Percentiles rank a stretch among this genome's conserved stretches.
Conservation (phyloP, 2,329 filamentous ascomycete genomes). For the Ambrosiella beaveri region DNA sequence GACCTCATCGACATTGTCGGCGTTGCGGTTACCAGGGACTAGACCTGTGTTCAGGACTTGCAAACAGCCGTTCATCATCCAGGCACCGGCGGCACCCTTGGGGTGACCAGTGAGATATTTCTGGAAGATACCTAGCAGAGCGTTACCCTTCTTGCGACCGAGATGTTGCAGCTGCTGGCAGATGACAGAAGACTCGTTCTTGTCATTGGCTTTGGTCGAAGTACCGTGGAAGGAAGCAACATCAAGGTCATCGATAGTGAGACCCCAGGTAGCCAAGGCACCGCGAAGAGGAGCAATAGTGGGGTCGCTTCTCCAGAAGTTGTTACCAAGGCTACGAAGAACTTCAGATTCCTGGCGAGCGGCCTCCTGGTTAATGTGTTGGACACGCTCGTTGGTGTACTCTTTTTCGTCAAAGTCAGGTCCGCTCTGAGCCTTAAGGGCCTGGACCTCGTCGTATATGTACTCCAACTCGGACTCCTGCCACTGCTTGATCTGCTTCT, state of each 20-base stretch:
- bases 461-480: conserved; percentile 89
- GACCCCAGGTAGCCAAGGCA: conserved; percentile 90
- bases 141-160: conserved; percentile 90
- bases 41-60: conserved; percentile 89
- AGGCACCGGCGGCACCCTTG: conserved; percentile 96
- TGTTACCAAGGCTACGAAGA: conserved; percentile 83
- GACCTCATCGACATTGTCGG: conserved; percentile 87
- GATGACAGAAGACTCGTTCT: conserved; percentile 96
- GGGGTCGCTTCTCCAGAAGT: conserved; percentile 94
- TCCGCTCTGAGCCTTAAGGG: conserved; percentile 65
- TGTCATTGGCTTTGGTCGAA: conserved; percentile 96
- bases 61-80: conserved; percentile 98
- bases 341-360: conserved; percentile 84
- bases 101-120: conserved; percentile 98
- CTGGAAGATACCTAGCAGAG: conserved; percentile 92
- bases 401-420: conserved; percentile 62
- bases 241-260: conserved; percentile 87
- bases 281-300: conserved; percentile 90
- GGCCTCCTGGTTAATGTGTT: conserved; percentile 75
- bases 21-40: conserved; percentile 92
- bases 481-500: conserved; percentile 90
- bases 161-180: conserved; percentile 93
- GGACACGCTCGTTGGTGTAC: conserved; percentile 68
- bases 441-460: conserved; percentile 77
- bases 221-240: conserved; percentile 98